A percentile compares a stretch with the other conserved stretches of the same genome.
Conservation (phyloP, 2,329 filamentous ascomycete species). For the Cryphonectria japonica region DNA sequence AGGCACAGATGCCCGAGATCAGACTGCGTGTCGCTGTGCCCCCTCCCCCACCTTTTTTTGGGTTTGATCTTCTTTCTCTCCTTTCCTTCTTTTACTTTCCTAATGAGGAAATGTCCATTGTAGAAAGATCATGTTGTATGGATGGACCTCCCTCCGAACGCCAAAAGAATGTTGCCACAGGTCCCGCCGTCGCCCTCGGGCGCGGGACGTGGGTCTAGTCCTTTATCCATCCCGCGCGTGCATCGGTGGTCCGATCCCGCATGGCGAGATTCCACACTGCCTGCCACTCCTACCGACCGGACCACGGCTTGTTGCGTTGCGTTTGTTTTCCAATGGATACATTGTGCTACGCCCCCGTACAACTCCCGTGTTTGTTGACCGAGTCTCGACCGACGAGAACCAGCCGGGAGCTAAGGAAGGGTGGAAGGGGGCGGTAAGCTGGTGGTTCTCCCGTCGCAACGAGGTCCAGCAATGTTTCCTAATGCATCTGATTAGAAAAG, state of each 20-base stretch:
- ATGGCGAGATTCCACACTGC: neutral
- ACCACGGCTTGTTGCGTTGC: conserved; percentile 6
- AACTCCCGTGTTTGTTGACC: neutral
- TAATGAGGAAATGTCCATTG: neutral
- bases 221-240: conserved; percentile 3
- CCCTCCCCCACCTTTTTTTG: no score
- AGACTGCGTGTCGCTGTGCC: conserved; percentile 1
- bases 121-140: neutral
- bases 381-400: neutral
- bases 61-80: neutral
- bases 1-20: conserved; percentile 8
- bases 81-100: no score
- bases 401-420: neutral
- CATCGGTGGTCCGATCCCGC: neutral
- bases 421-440: neutral
- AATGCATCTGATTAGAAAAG: neutral
- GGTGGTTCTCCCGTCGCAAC: neutral
- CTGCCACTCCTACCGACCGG: neutral
- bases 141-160: neutral
- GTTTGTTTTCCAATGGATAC: neutral
- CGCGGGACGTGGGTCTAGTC: neutral
- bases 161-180: neutral
- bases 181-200: neutral
- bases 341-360: neutral
- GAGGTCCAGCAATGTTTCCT: neutral